Percentiles rank a stretch among this genome's conserved stretches.
Conservation (phyloP, 164 flowering plant genomes). For the Chimonanthus salicifolius region DNA sequence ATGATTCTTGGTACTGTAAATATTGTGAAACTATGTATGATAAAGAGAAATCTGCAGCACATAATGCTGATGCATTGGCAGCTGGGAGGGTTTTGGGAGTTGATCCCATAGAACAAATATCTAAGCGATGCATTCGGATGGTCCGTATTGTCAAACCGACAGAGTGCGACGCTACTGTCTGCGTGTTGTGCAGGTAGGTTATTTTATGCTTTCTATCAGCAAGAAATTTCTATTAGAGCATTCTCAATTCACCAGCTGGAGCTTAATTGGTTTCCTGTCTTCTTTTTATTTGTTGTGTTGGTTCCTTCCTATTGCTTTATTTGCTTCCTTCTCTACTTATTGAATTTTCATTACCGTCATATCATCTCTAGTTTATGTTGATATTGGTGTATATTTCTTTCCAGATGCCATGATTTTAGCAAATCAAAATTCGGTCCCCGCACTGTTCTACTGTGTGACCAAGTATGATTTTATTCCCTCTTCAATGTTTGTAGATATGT, state of each 20-base stretch:
- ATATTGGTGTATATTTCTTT: conserved; percentile 1
- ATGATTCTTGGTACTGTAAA: conserved; percentile 64
- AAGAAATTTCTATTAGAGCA: not conserved
- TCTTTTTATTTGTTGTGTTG: not conserved
- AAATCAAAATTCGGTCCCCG: conserved; percentile 59
- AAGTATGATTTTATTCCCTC: conserved; percentile 35
- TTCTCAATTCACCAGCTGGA: too few species aligned
- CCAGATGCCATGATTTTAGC: conserved; percentile 57
- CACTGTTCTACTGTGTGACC: conserved; percentile 88
- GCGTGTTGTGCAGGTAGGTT: conserved; percentile 74
- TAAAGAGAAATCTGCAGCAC: conserved; percentile 47
- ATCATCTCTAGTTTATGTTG: not conserved
- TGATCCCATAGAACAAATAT: conserved; percentile 69
- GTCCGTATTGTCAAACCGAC: conserved; percentile 52
- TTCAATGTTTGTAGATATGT: too few species aligned
- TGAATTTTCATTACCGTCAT: too few species aligned
- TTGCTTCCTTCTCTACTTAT: not conserved
- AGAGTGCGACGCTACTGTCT: conserved; percentile 50
- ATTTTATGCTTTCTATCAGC: not conserved
- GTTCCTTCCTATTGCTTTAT: not conserved
- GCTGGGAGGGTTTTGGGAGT: conserved; percentile 75
- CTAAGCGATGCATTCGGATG: conserved; percentile 66
- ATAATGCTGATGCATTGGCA: conserved; percentile 66
- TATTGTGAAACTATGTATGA: conserved; percentile 50
- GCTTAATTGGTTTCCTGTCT: not conserved